phyloP scores from a whole-genome alignment of 75 land plant genomes.

The Selaginella tamariscina region DNA sequence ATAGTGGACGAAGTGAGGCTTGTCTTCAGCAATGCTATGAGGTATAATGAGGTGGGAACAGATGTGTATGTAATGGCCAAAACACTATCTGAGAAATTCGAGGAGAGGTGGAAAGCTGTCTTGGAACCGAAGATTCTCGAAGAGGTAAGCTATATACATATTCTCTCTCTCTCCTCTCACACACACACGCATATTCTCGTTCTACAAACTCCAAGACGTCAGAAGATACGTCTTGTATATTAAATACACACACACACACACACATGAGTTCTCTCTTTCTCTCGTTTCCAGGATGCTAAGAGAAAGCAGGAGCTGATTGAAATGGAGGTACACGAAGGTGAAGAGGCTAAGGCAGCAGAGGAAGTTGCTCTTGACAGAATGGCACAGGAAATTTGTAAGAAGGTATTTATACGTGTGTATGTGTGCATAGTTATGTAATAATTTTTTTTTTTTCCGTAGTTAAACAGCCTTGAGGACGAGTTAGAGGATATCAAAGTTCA shows the following conservation, averaged over 20 bases:
- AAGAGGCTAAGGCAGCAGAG: constrained; percentile 38
- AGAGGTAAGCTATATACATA: constrained; percentile 59
- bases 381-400: constrained; percentile 41
- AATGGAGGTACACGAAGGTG: constrained; percentile 26
- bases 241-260: neutral
- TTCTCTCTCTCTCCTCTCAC: too few species aligned
- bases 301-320: constrained; percentile 65
- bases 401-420: constrained; percentile 29
- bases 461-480: constrained; percentile 53
- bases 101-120: constrained; percentile 66
- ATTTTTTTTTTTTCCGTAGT: too few species aligned
- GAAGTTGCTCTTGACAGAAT: constrained; percentile 48
- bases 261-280: too few species aligned
- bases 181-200: too few species aligned
- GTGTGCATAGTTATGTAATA: too few species aligned
- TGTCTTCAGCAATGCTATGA: constrained; percentile 85
- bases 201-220: too few species aligned
- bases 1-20: constrained; percentile 71
- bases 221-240: neutral
- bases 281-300: constrained; percentile 44
- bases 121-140: constrained; percentile 70
- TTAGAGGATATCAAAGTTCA: constrained; percentile 66
- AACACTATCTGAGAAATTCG: constrained; percentile 65
- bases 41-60: constrained; percentile 65
- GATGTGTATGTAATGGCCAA: constrained; percentile 84